Base-by-base conservation (phyloP, 495 filamentous ascomycete species). In the Trypethelium eluteriae region DNA sequence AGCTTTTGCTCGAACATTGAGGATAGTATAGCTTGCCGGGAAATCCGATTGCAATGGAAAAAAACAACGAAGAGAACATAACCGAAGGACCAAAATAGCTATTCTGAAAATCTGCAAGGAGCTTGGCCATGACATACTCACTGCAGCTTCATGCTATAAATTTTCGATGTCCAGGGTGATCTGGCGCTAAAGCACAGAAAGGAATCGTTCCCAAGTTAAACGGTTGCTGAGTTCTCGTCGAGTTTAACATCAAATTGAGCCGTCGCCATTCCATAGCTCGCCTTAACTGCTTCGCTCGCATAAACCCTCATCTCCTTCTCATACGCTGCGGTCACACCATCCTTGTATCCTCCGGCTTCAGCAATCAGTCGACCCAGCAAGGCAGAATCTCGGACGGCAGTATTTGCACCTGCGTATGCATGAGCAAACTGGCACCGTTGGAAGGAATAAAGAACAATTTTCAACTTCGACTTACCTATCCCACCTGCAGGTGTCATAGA, bases 401-500 rank as follows among this genome's bases (percentile, higher is more conserved):
- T 85, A 67, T 85, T 85, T 12, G 82, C 84, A 53, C 49, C 49
- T 53, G 18, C 6, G 16, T 11, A 18, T 3, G 49, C 49, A 53
- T 53, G 49, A 53, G 49, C 41, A 46, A 46, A 4, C 6, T 53
- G 5, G 49, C 49, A 53, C 3, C 16, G 5, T 18, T 53, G 16
- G 49, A 53, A 53, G 49, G 49, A 53, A 18, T 25, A n/a, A 18
- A 53, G 49, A 53, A 53, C 16, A 53, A 6, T 46, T 11, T 4
- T 7, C 49, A 18, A 53, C 9, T 53, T 53, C 41, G 49, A 53
- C 49, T 53, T 18, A 1, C 85, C 85, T 63, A 82, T 81, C 2
- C 84, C 84, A 0, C 81, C 83, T 0, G 84, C 84, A 4, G 85
- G 85, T 3, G 85, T 85, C 84, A 86, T 87, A 14, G 78, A 77